Conservation (phyloP, 768 basidiomycete species). For the Lentinula sp. region DNA sequence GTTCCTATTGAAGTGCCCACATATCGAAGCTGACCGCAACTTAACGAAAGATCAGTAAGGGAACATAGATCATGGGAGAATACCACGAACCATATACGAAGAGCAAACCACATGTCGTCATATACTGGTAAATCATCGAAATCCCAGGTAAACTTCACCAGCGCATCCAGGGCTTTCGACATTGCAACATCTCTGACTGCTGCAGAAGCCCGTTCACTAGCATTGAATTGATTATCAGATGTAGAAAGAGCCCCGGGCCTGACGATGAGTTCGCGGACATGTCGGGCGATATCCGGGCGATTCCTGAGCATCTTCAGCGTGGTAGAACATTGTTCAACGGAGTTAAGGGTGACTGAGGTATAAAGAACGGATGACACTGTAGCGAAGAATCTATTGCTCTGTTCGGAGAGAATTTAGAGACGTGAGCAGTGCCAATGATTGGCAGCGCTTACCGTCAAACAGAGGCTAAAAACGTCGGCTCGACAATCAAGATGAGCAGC, state of each 20-base stretch:
- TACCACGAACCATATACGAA: conserved; percentile 54
- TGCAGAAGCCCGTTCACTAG: conserved; percentile 38
- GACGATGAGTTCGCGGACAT: conserved; percentile 55
- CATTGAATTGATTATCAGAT: conserved; percentile 7
- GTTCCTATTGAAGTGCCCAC: conserved; percentile 60
- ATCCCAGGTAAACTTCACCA: conserved; percentile 66
- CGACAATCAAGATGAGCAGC: conserved; percentile 46
- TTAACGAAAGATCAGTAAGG: conserved; percentile 18
- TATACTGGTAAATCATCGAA: conserved; percentile 59
- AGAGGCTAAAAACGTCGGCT: conserved; percentile 52
- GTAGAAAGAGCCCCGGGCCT: conserved; percentile 26
- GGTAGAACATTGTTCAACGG: conserved; percentile 49
- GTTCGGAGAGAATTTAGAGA: not conserved
- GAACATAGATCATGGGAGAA: not conserved
- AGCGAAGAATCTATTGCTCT: conserved; percentile 53
- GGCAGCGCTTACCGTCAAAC: conserved; percentile 44
- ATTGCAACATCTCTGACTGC: conserved; percentile 46
- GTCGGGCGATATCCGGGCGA: conserved; percentile 55
- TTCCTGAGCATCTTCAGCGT: conserved; percentile 62
- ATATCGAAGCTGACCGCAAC: conserved; percentile 61
- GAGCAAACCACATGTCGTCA: conserved; percentile 76
- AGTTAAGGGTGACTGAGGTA: conserved; percentile 45
- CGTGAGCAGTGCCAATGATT: not conserved
- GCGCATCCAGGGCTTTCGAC: conserved; percentile 50
- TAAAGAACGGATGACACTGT: conserved; percentile 57